phyloP scores from a whole-genome alignment of 495 filamentous ascomycete genomes.

The Ascobolus immersus region DNA sequence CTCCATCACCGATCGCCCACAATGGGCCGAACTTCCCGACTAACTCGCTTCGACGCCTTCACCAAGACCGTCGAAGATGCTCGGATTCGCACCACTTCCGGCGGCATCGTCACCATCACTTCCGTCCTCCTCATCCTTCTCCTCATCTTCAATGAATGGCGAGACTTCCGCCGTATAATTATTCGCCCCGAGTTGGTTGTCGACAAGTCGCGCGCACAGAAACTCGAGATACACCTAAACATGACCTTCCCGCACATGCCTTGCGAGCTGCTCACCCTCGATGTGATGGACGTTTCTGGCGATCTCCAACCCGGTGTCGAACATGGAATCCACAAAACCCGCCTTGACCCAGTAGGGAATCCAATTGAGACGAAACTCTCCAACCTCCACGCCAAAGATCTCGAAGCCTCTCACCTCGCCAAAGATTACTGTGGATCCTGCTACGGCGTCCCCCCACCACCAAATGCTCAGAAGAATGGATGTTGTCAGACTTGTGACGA shows the following conservation, averaged over 20 bases:
- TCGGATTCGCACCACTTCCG: conserved; percentile 84
- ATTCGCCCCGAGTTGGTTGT: conserved; percentile 85
- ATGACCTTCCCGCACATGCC: conserved; percentile 84
- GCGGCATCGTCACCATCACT: conserved; percentile 78
- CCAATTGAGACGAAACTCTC: conserved; percentile 63
- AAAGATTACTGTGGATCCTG: conserved; percentile 84
- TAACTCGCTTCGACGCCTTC: conserved; percentile 90
- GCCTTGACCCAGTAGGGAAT: conserved; percentile 44
- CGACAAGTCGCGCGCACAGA: conserved; percentile 70
- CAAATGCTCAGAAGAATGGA: conserved; percentile 41
- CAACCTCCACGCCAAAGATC: conserved; percentile 62
- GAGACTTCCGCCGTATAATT: conserved; percentile 63
- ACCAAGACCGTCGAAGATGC: conserved; percentile 98
- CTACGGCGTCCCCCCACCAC: conserved; percentile 55
- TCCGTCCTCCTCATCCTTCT: conserved; percentile 68
- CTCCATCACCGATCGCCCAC: no score
- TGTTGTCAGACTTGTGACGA: conserved; percentile 97
- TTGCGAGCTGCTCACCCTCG: conserved; percentile 83
- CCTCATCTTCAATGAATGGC: conserved; percentile 86
- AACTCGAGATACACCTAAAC: conserved; percentile 97
- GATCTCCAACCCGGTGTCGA: conserved; percentile 83
- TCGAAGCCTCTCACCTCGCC: conserved; percentile 66
- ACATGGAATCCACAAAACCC: conserved; percentile 75
- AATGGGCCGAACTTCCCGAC: conserved; percentile 34
- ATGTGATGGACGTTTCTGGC: conserved; percentile 96